phyloP scores from a whole-genome alignment of 805 yeast genomes.

The Spencermartinsiella europaea region DNA sequence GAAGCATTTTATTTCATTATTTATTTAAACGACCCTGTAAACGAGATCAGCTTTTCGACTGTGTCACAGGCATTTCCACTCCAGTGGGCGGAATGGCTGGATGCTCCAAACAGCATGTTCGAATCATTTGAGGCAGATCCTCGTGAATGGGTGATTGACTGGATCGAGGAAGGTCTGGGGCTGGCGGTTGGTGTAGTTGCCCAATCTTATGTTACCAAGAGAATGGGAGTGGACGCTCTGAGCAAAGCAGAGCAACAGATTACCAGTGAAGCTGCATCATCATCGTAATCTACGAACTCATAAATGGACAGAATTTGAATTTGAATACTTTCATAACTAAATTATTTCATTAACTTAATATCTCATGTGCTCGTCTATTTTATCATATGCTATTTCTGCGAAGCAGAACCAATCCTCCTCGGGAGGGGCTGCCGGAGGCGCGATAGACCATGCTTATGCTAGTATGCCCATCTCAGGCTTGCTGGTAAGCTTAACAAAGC shows the following conservation, averaged over 20 bases:
- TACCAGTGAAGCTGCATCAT: background rate
- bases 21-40: conserved; percentile 71
- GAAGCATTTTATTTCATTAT: conserved; percentile 67
- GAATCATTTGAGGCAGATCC: conserved; percentile 57
- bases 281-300: background rate
- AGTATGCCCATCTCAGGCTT: conserved; percentile 2
- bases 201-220: conserved; percentile 80
- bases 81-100: conserved; percentile 93
- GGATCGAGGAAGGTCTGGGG: conserved; percentile 75
- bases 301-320: background rate
- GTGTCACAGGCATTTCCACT: conserved; percentile 87
- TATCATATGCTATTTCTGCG: no score
- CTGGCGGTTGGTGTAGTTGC: conserved; percentile 82
- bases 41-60: conserved; percentile 65
- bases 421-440: no score
- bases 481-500: conserved; percentile 36
- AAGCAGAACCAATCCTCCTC: no score
- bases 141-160: conserved; percentile 73
- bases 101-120: conserved; percentile 34
- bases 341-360: background rate
- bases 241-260: conserved; percentile 6
- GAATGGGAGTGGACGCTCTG: conserved; percentile 60
- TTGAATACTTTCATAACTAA: background rate
- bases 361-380: background rate
- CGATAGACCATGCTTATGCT: no score